These are phyloP conservation scores for Poa pratensis DNA, from an alignment of 176 grass and related monocot genomes.

Conservation along the genomic window DNA sequence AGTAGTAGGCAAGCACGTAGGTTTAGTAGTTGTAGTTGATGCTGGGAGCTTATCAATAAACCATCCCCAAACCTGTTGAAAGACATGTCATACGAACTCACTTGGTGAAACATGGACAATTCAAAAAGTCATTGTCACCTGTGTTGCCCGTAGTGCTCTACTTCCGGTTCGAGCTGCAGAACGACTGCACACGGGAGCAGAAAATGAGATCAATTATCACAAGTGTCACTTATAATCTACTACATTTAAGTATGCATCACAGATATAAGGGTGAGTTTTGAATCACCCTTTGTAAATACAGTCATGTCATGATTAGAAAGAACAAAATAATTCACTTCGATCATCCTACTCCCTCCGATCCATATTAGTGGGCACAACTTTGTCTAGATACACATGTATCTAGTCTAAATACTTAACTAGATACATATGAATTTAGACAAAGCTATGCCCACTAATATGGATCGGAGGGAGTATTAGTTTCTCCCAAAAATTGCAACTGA, in stretches of 20 bases:
- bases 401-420: too few relatives aligned
- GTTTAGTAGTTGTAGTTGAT: conserved; percentile 31
- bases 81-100: conserved; percentile 24
- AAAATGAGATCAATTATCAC: conserved; percentile 27
- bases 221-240: conserved; percentile 35
- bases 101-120: conserved; percentile 25
- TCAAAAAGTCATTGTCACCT: conserved; percentile 45
- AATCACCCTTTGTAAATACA: conserved; percentile 18
- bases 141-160: conserved; percentile 55
- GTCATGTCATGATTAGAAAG: neutral
- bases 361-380: too few relatives aligned
- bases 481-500: neutral
- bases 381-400: too few relatives aligned
- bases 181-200: conserved; percentile 38
- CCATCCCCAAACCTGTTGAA: conserved; percentile 62
- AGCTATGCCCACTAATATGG: too few relatives aligned
- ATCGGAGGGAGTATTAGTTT: too few relatives aligned
- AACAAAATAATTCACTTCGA: conserved; percentile 17
- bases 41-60: conserved; percentile 51
- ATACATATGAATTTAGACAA: too few relatives aligned
- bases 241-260: conserved; percentile 16
- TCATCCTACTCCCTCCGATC: too few relatives aligned
- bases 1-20: conserved; percentile 33
- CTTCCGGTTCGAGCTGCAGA: conserved; percentile 50
- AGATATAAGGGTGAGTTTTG: neutral